Evolutionary conservation across 345 rosid genomes (phyloP).

Genomic region (Eutrema japonicum): DNA sequence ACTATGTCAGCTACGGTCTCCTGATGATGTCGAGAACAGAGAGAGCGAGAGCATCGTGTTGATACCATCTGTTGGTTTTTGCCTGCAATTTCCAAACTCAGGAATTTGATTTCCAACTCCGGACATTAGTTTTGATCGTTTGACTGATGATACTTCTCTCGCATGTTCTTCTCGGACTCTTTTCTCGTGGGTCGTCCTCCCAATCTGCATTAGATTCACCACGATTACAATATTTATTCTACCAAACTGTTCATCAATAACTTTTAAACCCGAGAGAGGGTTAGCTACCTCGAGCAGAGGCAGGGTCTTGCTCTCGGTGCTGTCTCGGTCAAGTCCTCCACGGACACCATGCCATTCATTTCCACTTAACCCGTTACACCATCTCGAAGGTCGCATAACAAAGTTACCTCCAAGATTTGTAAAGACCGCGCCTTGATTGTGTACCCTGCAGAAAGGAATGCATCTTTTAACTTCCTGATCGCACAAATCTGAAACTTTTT

Average conservation of each 20-base stretch:
- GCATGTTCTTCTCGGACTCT: slow-evolving; percentile 25
- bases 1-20: slow-evolving; percentile 20
- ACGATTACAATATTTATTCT: background rate
- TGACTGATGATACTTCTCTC: slow-evolving; percentile 20
- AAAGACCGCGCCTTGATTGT: background rate
- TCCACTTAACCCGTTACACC: slow-evolving; percentile 21
- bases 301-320: slow-evolving; percentile 40
- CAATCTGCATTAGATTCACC: slow-evolving; percentile 31
- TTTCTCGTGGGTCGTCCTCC: slow-evolving; percentile 22
- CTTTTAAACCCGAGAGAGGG: background rate
- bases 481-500: background rate
- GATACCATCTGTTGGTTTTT: slow-evolving; percentile 31
- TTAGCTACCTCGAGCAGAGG: slow-evolving; percentile 45
- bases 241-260: slow-evolving; percentile 3
- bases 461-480: background rate
- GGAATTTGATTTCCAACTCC: background rate
- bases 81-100: slow-evolving; percentile 25
- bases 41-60: slow-evolving; percentile 45
- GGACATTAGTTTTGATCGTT: slow-evolving; percentile 27
- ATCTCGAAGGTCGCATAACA: slow-evolving; percentile 34
- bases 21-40: slow-evolving; percentile 42
- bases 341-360: background rate
- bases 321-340: slow-evolving; percentile 4
- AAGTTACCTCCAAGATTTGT: slow-evolving; percentile 35
- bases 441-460: slow-evolving; percentile 25